phyloP scores from a whole-genome alignment of 2,329 filamentous ascomycete species.

The Cytospora piceicola region DNA sequence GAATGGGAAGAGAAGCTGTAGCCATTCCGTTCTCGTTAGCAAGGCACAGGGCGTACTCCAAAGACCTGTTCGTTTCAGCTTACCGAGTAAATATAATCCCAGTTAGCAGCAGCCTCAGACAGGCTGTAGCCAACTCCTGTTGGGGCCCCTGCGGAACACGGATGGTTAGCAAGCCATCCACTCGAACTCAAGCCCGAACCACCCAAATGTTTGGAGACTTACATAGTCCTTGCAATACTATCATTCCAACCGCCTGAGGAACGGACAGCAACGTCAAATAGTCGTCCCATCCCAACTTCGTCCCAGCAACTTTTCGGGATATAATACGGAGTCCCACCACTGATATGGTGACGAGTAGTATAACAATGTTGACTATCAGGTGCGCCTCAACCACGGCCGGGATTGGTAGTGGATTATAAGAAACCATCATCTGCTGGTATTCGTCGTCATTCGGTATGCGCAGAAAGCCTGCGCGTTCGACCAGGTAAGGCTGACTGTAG shows the following conservation, averaged over 20 bases:
- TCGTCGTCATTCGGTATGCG: conserved; percentile 6
- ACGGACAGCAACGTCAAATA: conserved; percentile 34
- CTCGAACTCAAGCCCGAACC: background rate
- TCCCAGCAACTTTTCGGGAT: conserved; percentile 36
- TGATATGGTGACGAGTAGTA: conserved; percentile 33
- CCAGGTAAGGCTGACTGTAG: background rate
- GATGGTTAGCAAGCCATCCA: conserved; percentile 4
- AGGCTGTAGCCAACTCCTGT: conserved; percentile 37
- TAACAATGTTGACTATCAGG: conserved; percentile 36
- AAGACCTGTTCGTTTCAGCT: background rate
- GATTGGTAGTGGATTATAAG: conserved; percentile 32
- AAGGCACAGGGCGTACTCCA: background rate
- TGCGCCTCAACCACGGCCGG: conserved; percentile 35
- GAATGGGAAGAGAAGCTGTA: conserved; percentile 44
- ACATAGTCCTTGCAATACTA: conserved; percentile 40
- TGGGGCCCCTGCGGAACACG: conserved; percentile 27
- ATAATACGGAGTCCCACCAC: conserved; percentile 37
- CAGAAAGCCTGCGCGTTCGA: conserved; percentile 2
- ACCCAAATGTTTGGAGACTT: conserved; percentile 28
- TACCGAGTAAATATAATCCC: conserved; percentile 11
- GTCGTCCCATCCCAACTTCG: conserved; percentile 44
- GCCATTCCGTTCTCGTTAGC: conserved; percentile 1
- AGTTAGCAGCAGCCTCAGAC: conserved; percentile 34
- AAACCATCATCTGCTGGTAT: conserved; percentile 20
- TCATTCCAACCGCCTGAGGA: conserved; percentile 38